These are phyloP conservation scores for Malassezia sympodialis DNA, from an alignment of 1,284 basidiomycete species.

Conservation along the genomic window DNA sequence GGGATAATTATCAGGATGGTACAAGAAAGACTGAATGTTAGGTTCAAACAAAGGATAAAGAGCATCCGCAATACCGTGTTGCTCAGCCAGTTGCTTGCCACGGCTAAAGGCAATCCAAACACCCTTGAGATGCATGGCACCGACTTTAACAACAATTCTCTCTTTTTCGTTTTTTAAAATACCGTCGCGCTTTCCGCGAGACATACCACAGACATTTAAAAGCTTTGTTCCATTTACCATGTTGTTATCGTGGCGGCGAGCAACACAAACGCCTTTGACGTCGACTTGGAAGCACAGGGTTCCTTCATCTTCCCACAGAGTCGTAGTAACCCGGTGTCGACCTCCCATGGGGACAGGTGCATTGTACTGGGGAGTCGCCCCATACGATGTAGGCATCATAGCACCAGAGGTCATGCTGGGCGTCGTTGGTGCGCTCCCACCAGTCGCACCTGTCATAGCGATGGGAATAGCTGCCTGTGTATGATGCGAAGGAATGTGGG, in stretches of 20 bases:
- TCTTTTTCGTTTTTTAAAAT: conserved; percentile 48
- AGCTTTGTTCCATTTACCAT: conserved; percentile 49
- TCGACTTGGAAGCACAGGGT: conserved; percentile 48
- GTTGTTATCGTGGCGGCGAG: conserved; percentile 47
- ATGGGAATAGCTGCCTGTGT: conserved; percentile 2
- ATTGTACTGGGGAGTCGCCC: conserved; percentile 37
- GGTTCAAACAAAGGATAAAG: conserved; percentile 47
- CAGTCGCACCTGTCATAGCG: conserved; percentile 3
- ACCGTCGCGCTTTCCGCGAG: conserved; percentile 47
- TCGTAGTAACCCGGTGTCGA: conserved; percentile 45
- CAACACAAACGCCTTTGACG: conserved; percentile 44
- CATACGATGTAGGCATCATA: conserved; percentile 25
- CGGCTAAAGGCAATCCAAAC: conserved; percentile 48
- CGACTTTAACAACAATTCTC: conserved; percentile 47
- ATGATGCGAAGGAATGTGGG: conserved; percentile 14
- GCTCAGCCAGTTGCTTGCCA: conserved; percentile 45
- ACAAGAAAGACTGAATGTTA: conserved; percentile 47
- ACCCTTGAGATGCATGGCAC: conserved; percentile 47
- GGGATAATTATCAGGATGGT: conserved; percentile 47
- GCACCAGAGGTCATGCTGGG: conserved; percentile 4
- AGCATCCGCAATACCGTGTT: conserved; percentile 42
- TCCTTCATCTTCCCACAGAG: conserved; percentile 47
- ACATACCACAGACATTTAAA: conserved; percentile 47
- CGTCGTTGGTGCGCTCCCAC: not conserved
- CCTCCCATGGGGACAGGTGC: conserved; percentile 40